Percentiles rank a stretch among this genome's conserved stretches.
These are phyloP conservation scores for Hypoxylon cercidicola DNA, from an alignment of 495 filamentous ascomycete species.

Conservation along the genomic window DNA sequence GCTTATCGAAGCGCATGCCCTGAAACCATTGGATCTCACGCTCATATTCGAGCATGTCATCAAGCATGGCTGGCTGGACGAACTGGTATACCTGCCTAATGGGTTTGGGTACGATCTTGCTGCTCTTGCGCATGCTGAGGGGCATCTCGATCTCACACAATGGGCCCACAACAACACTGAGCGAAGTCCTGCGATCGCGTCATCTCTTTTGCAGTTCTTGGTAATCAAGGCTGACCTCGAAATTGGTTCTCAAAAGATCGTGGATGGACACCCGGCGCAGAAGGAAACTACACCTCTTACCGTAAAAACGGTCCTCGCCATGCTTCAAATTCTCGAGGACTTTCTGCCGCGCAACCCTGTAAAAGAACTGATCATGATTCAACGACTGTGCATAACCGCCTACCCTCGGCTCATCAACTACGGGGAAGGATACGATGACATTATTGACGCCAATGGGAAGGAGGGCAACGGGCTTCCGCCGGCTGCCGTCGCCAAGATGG, in stretches of 20 bases:
- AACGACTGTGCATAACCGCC: constrained; percentile 87
- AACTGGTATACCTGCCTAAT: constrained; percentile 76
- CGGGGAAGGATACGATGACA: constrained; percentile 88
- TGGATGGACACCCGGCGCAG: constrained; percentile 64
- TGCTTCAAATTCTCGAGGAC: constrained; percentile 83
- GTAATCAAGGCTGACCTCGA: constrained; percentile 86
- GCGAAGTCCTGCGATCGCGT: constrained; percentile 68
- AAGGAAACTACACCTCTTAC: constrained; percentile 68
- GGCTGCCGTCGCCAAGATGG: constrained; percentile 89
- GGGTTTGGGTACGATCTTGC: constrained; percentile 90
- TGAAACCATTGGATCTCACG: constrained; percentile 77
- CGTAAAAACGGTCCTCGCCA: constrained; percentile 82
- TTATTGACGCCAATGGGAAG: constrained; percentile 85
- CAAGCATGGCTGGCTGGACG: constrained; percentile 82
- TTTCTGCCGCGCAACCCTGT: constrained; percentile 59
- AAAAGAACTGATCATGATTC: constrained; percentile 66
- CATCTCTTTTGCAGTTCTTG: constrained; percentile 76
- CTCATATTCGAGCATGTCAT: constrained; percentile 84
- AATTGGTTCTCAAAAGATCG: constrained; percentile 64
- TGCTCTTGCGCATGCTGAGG: constrained; percentile 85
- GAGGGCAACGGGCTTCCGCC: constrained; percentile 79
- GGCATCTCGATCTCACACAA: constrained; percentile 78
- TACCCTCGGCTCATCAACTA: constrained; percentile 98
- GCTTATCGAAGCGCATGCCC: constrained; percentile 80
- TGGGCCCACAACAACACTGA: constrained; percentile 79